These are phyloP conservation scores for Arachnopeziza araneosa DNA, from an alignment of 2,329 filamentous ascomycete genomes.

Conservation along the genomic window DNA sequence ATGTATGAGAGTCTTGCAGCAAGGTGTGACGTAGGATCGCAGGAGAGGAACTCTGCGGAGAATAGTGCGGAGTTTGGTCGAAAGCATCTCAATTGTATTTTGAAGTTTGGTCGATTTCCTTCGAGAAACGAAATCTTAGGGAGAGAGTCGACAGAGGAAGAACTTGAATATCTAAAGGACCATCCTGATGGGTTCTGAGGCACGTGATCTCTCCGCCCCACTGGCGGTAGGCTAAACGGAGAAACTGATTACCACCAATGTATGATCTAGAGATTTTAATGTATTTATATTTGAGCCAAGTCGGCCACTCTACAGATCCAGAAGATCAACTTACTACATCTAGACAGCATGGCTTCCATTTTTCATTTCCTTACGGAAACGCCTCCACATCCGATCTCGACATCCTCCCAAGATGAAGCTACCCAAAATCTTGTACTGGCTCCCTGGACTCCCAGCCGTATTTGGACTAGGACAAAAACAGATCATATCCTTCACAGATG, in stretches of 20 bases:
- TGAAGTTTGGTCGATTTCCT: slow-evolving; percentile 23
- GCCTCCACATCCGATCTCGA: not conserved
- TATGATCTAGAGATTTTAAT: not conserved
- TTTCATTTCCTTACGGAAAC: not conserved
- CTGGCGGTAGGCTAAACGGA: not conserved
- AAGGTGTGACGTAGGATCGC: slow-evolving; percentile 11
- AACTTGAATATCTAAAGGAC: slow-evolving; percentile 17
- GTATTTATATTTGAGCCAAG: not conserved
- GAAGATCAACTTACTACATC: not conserved
- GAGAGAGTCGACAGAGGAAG: slow-evolving; percentile 20
- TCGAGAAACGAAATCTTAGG: slow-evolving; percentile 17
- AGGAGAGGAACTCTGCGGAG: slow-evolving; percentile 8
- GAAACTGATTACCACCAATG: not conserved
- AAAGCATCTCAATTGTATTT: slow-evolving; percentile 15
- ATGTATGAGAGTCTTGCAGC: slow-evolving; percentile 21
- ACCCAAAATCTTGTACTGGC: not conserved
- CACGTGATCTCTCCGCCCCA: not conserved
- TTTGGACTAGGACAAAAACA: slow-evolving; percentile 5
- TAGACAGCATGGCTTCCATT: not conserved
- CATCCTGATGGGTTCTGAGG: slow-evolving; percentile 18
- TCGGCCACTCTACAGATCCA: not conserved
- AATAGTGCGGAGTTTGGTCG: slow-evolving; percentile 4
- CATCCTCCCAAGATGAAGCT: not conserved
- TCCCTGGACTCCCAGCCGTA: not conserved
- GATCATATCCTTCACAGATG: slow-evolving; percentile 10